A percentile compares a stretch with the other conserved stretches of the same genome.
Evolutionary conservation across 805 yeast genomes (phyloP).

Genomic region (Metschnikowia arizonensis): DNA sequence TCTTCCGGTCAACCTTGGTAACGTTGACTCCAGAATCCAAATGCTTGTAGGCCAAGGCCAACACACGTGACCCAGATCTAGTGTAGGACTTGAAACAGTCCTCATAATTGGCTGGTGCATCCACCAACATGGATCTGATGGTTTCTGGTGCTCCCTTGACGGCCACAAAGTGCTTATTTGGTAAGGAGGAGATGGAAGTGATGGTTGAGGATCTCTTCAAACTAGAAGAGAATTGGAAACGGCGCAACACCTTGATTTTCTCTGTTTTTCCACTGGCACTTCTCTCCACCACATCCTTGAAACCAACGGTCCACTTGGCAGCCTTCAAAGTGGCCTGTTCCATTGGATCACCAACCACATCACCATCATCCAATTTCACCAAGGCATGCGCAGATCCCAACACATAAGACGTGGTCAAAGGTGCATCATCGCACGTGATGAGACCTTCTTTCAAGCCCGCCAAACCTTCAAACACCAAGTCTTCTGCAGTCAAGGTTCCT

Average conservation of each 20-base stretch:
- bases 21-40: constrained; percentile 50
- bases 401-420: constrained; percentile 62
- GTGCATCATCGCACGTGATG: constrained; percentile 56
- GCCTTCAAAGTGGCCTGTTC: constrained; percentile 93
- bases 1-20: constrained; percentile 61
- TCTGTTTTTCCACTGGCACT: constrained; percentile 28
- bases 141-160: constrained; percentile 99
- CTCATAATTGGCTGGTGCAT: constrained; percentile 77
- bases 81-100: constrained; percentile 84
- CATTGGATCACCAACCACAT: constrained; percentile 98
- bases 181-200: constrained; percentile 49
- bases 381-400: constrained; percentile 96
- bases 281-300: constrained; percentile 65
- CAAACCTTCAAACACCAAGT: constrained; percentile 90
- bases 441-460: constrained; percentile 68
- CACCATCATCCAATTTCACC: constrained; percentile 92
- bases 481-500: constrained; percentile 97
- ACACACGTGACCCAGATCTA: constrained; percentile 92
- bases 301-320: constrained; percentile 77
- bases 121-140: constrained; percentile 66
- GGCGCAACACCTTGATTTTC: constrained; percentile 72
- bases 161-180: constrained; percentile 60
- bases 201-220: constrained; percentile 92
- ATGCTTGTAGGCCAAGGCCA: constrained; percentile 87
- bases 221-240: constrained; percentile 96